phyloP scores from a whole-genome alignment of 495 filamentous ascomycete species.

The Neurospora tetrasperma region DNA sequence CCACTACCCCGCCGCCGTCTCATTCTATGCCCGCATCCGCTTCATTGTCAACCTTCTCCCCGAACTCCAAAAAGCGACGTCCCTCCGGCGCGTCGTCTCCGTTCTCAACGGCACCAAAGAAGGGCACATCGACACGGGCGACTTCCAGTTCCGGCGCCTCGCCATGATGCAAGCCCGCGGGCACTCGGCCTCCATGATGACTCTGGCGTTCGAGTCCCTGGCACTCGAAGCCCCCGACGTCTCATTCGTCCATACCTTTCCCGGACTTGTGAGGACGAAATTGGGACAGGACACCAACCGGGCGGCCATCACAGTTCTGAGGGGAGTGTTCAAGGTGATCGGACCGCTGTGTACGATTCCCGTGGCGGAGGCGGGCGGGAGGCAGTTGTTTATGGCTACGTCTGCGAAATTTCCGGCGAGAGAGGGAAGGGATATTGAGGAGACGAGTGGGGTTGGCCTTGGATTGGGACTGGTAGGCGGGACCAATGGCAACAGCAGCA shows the following conservation, averaged over 20 bases:
- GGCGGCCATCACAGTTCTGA: neutral
- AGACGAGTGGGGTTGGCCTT: slow-evolving; percentile 20
- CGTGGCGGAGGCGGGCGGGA: slow-evolving; percentile 39
- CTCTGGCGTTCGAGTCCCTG: slow-evolving; percentile 39
- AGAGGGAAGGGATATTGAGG: neutral
- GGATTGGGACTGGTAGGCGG: slow-evolving; percentile 4
- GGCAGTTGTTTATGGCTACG: slow-evolving; percentile 46
- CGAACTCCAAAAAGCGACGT: slow-evolving; percentile 34
- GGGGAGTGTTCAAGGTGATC: slow-evolving; percentile 6
- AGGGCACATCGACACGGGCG: slow-evolving; percentile 35
- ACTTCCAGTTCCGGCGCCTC: slow-evolving; percentile 30
- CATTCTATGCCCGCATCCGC: slow-evolving; percentile 53
- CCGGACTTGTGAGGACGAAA: slow-evolving; percentile 41
- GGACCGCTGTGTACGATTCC: slow-evolving; percentile 9
- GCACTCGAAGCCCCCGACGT: slow-evolving; percentile 39
- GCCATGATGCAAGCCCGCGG: slow-evolving; percentile 17
- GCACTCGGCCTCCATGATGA: slow-evolving; percentile 41
- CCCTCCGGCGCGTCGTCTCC: slow-evolving; percentile 47
- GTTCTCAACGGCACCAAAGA: slow-evolving; percentile 47
- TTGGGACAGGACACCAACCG: slow-evolving; percentile 5
- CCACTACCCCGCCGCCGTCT: slow-evolving; percentile 40
- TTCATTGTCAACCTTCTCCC: slow-evolving; percentile 57
- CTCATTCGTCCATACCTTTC: slow-evolving; percentile 49
- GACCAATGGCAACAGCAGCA: neutral
- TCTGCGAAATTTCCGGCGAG: slow-evolving; percentile 37